Percentiles rank a stretch among this genome's conserved stretches.
These are phyloP conservation scores for Penicillium palitans DNA, from an alignment of 2,329 filamentous ascomycete species.

Conservation along the genomic window DNA sequence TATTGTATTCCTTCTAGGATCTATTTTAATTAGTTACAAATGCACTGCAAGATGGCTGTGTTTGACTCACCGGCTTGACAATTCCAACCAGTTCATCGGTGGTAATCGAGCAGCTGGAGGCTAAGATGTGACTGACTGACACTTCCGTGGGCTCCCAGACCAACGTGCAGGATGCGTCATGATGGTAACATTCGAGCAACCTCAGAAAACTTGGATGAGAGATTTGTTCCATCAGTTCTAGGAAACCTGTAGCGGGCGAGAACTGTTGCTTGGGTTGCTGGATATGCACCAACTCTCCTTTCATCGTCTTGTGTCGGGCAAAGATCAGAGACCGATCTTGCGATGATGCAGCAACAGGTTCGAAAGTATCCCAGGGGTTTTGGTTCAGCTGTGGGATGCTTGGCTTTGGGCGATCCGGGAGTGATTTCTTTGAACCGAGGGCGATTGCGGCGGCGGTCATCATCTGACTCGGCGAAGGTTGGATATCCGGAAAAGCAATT, in stretches of 20 bases:
- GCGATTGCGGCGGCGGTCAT: too few relatives aligned
- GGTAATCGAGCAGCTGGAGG: slow-evolving; percentile 5
- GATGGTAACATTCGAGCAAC: slow-evolving; percentile 6
- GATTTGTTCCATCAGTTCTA: neutral
- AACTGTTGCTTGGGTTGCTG: neutral
- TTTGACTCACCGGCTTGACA: neutral
- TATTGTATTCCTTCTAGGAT: neutral
- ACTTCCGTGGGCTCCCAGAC: slow-evolving; percentile 13
- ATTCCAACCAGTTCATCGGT: slow-evolving; percentile 3
- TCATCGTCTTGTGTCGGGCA: neutral
- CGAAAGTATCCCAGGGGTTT: too few relatives aligned
- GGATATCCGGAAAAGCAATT: too few relatives aligned
- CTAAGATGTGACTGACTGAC: slow-evolving; percentile 10
- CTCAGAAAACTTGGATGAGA: slow-evolving; percentile 3
- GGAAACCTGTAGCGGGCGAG: neutral
- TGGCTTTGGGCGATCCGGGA: too few relatives aligned
- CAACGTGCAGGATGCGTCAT: neutral
- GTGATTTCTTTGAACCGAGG: too few relatives aligned
- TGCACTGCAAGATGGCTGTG: neutral
- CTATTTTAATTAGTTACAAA: neutral
- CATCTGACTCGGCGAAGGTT: too few relatives aligned
- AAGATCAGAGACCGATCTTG: too few relatives aligned
- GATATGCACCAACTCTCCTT: neutral
- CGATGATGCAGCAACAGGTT: too few relatives aligned
- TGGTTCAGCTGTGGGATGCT: too few relatives aligned